phyloP scores from a whole-genome alignment of 805 yeast genomes.

The Metschnikowia gruessii region DNA sequence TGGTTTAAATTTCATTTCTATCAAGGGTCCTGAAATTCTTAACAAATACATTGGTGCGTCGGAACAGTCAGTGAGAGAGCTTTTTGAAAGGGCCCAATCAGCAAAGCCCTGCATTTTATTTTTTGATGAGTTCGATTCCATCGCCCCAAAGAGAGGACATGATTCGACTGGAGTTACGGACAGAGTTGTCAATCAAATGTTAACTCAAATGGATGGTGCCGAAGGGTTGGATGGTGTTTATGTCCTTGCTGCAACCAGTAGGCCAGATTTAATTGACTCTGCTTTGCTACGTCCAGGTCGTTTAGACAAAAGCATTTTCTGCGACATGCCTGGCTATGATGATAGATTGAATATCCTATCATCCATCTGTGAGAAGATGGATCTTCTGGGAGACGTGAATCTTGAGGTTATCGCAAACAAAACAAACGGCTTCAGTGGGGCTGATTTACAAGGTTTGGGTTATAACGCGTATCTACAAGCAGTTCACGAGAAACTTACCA shows the following conservation, averaged over 20 bases:
- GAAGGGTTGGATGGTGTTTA: slow-evolving; percentile 97
- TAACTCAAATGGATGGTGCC: slow-evolving; percentile 99
- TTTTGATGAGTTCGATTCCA: slow-evolving; percentile 94
- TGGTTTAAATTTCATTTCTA: slow-evolving; percentile 87
- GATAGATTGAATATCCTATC: slow-evolving; percentile 73
- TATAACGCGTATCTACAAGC: slow-evolving; percentile 90
- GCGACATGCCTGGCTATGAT: slow-evolving; percentile 74
- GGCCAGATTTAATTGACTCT: slow-evolving; percentile 94
- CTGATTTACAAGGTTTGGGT: slow-evolving; percentile 88
- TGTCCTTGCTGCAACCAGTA: slow-evolving; percentile 91
- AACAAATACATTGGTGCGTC: slow-evolving; percentile 97
- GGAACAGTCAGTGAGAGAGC: slow-evolving; percentile 89
- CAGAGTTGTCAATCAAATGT: slow-evolving; percentile 92
- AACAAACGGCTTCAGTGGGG: slow-evolving; percentile 86
- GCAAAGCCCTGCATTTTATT: slow-evolving; percentile 92
- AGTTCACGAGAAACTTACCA: slow-evolving; percentile 64
- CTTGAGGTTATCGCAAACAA: slow-evolving; percentile 51
- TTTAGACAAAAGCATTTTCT: slow-evolving; percentile 85
- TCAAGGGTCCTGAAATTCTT: slow-evolving; percentile 93
- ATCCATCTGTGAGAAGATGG: slow-evolving; percentile 61
- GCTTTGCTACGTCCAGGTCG: slow-evolving; percentile 96
- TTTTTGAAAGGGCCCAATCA: slow-evolving; percentile 91
- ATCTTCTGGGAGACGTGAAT: slow-evolving; percentile 47
- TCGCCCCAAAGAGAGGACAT: slow-evolving; percentile 97
- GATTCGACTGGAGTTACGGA: slow-evolving; percentile 98